These are phyloP conservation scores for Ogataea henricii DNA, from an alignment of 805 yeast genomes.

Conservation along the genomic window DNA sequence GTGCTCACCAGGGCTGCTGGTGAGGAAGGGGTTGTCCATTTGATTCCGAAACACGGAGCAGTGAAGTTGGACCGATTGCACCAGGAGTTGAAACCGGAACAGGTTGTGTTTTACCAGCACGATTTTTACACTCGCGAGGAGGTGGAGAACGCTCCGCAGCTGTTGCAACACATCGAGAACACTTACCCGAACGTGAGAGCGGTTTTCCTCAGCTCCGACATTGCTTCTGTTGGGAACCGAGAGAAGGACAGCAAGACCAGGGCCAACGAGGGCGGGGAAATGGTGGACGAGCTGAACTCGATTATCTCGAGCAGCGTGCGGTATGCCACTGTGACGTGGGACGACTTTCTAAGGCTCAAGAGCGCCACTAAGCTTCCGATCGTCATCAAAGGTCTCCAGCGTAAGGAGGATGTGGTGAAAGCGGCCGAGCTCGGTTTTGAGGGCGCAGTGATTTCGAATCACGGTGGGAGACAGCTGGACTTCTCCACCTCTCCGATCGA, in stretches of 20 bases:
- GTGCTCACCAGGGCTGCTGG: constrained; percentile 77
- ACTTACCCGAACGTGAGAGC: constrained; percentile 66
- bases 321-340: constrained; percentile 54
- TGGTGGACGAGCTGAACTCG: constrained; percentile 15
- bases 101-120: constrained; percentile 79
- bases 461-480: constrained; percentile 75
- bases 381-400: constrained; percentile 64
- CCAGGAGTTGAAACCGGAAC: constrained; percentile 57
- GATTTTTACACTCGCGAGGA: constrained; percentile 67
- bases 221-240: constrained; percentile 80
- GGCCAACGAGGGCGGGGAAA: constrained; percentile 47
- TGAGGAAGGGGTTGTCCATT: constrained; percentile 63
- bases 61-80: constrained; percentile 77
- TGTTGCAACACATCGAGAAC: constrained; percentile 26
- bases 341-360: constrained; percentile 55
- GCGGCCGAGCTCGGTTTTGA: constrained; percentile 61
- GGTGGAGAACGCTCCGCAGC: constrained; percentile 47
- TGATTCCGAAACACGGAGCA: constrained; percentile 86
- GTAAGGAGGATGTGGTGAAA: constrained; percentile 61
- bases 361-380: constrained; percentile 48
- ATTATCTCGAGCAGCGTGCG: constrained; percentile 14
- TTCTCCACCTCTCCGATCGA: constrained; percentile 62
- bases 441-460: constrained; percentile 70
- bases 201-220: constrained; percentile 81
- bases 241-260: constrained; percentile 81